Conservation (phyloP, 2,329 filamentous ascomycete genomes). For the Thelonectria discophora region DNA sequence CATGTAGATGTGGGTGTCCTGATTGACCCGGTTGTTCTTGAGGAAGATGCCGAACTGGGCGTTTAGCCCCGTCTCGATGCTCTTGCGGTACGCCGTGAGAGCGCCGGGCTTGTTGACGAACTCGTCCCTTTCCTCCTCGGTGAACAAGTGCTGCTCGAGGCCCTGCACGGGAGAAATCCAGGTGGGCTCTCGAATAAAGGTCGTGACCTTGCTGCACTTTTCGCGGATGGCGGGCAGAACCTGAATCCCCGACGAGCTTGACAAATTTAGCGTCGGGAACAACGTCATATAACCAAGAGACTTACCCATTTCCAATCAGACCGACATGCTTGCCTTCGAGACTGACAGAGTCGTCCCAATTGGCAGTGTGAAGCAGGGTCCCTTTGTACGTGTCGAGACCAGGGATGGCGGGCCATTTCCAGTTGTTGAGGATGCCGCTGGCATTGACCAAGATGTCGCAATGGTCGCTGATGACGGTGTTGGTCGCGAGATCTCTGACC, state of each 20-base stretch:
- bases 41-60: conserved; percentile 58
- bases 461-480: conserved; percentile 18
- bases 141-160: conserved; percentile 55
- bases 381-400: conserved; percentile 58
- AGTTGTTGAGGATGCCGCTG: conserved; percentile 58
- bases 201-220: conserved; percentile 54
- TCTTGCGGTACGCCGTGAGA: conserved; percentile 53
- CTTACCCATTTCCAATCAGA: conserved; percentile 53
- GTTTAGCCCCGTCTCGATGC: conserved; percentile 56
- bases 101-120: conserved; percentile 52
- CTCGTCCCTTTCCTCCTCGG: conserved; percentile 48
- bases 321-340: conserved; percentile 51
- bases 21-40: conserved; percentile 51
- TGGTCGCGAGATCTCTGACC: conserved; percentile 43
- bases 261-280: background rate
- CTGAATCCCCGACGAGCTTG: conserved; percentile 54
- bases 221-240: conserved; percentile 56
- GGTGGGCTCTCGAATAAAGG: conserved; percentile 59
- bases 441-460: conserved; percentile 61
- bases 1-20: conserved; percentile 53
- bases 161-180: conserved; percentile 58
- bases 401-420: conserved; percentile 61
- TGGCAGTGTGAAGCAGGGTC: conserved; percentile 61
- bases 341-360: conserved; percentile 56
- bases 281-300: background rate